Evolutionary conservation across 2,329 filamentous ascomycete species (phyloP), one percentile per base, ranked within the genome.

Genomic region (Trichoderma aggressivum): DNA sequence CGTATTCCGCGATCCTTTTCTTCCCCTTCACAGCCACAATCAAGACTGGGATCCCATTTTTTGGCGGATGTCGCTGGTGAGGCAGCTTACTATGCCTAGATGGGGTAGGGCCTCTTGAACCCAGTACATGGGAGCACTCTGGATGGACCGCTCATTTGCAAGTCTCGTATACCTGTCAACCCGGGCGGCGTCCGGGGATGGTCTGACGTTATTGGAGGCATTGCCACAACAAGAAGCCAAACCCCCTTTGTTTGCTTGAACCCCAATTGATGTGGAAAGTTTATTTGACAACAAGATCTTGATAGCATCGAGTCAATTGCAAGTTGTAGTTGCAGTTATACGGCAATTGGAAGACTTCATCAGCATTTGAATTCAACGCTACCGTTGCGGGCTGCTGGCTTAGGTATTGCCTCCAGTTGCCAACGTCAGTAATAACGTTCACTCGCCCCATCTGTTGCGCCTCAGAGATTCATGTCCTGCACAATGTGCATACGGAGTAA

Each of bases 1-100:
- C 64, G 64, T 50, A 68, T 68, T 32, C 21, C 26, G 14, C 18
- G 53, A 67, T 43, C 28, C 55, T 32, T 32, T 68, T 32, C 30
- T 7, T 43, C 7, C 21, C 60, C 36, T 30, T 58, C 55, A 43
- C 53, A 68, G 64, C 64, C 64, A 47, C 64, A 59, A 11, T 16
- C 26, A 36, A 21, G 55, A 68, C 64, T 32, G 55, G 60, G 64
- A 68, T 68, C n/a, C 14, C 55, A 59, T 47, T 68, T 68, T 68
- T 56, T 21, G n/a, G 36, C 32, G 18, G 64, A 58, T 67, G 26
- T 59, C 64, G 47, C 30, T 43, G 34, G 53, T 39, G 64, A 59
- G 26, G 64, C 43, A 50, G 43, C 43, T 50, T 50, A 53, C 47
- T 53, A 39, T 59, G n/a, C 26, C 64, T 47, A 56, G 55, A 59